A percentile compares a stretch with the other conserved stretches of the same genome.
phyloP scores from a whole-genome alignment of 768 basidiomycete genomes.

The Crepidotus variabilis region DNA sequence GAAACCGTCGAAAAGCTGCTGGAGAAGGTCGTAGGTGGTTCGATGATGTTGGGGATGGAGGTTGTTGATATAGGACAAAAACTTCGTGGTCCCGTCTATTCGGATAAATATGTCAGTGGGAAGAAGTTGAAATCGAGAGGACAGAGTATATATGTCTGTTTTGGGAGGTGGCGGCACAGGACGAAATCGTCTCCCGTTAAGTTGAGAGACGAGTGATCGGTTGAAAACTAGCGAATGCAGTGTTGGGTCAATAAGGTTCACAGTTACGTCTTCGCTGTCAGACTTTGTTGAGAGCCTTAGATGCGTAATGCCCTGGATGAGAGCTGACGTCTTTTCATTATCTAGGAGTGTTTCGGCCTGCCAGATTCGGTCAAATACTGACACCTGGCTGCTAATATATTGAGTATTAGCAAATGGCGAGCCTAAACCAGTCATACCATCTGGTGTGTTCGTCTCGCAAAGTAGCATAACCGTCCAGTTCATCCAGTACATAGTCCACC shows the following conservation, averaged over 20 bases:
- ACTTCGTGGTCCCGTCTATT: slow-evolving; percentile 21
- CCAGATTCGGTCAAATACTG: slow-evolving; percentile 58
- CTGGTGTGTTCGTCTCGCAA: slow-evolving; percentile 32
- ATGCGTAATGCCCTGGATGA: slow-evolving; percentile 22
- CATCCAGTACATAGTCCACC: slow-evolving; percentile 39
- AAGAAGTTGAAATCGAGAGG: slow-evolving; percentile 34
- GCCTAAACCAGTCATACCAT: slow-evolving; percentile 25
- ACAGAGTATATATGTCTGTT: slow-evolving; percentile 37
- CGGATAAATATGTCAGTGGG: slow-evolving; percentile 41
- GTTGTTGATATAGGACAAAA: slow-evolving; percentile 53
- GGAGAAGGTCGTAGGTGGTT: slow-evolving; percentile 28
- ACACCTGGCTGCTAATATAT: slow-evolving; percentile 37
- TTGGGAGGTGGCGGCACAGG: slow-evolving; percentile 25
- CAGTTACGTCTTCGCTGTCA: slow-evolving; percentile 10
- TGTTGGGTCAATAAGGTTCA: slow-evolving; percentile 33
- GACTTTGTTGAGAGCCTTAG: slow-evolving; percentile 1
- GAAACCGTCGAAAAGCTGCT: slow-evolving; percentile 28
- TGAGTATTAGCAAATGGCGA: not conserved
- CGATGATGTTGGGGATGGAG: slow-evolving; percentile 31
- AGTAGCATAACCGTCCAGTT: slow-evolving; percentile 40
- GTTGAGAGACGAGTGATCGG: slow-evolving; percentile 31
- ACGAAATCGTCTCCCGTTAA: slow-evolving; percentile 17
- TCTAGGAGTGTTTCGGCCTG: slow-evolving; percentile 30
- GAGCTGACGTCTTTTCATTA: not conserved
- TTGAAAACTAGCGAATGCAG: slow-evolving; percentile 37